A percentile compares a stretch with the other conserved stretches of the same genome.
Conservation (phyloP, 2,329 filamentous ascomycete species). For the Alternaria angustiovoidea region DNA sequence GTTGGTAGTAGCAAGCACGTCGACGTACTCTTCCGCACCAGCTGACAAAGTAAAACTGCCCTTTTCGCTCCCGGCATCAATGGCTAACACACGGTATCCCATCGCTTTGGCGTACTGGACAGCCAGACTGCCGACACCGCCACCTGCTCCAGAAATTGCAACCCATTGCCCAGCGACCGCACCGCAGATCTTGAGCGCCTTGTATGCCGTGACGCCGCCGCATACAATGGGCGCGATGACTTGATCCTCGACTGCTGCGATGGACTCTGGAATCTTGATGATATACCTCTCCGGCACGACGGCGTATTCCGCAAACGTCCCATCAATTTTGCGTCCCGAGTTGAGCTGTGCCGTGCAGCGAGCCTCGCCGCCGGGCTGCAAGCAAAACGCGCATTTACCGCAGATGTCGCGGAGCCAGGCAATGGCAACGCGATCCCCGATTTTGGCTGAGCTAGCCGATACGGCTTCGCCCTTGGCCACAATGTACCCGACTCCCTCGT, state of each 20-base stretch:
- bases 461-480: neutral
- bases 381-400: neutral
- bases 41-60: neutral
- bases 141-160: neutral
- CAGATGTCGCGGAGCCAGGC: neutral
- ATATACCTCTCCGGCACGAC: neutral
- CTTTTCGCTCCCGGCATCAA: neutral
- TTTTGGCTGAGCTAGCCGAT: neutral
- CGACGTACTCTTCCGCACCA: neutral
- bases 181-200: neutral
- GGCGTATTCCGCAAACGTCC: neutral
- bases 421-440: neutral
- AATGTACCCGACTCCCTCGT: neutral
- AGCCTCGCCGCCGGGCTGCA: neutral
- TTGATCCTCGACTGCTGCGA: neutral
- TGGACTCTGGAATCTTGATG: neutral
- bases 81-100: neutral
- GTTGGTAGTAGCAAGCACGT: neutral
- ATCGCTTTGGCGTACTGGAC: neutral
- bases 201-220: neutral
- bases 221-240: neutral
- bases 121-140: neutral
- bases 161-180: neutral
- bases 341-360: neutral
- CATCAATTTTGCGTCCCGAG: neutral